Conservation (phyloP, 176 grass and related monocot genomes). For the Musa troglodytarum region DNA sequence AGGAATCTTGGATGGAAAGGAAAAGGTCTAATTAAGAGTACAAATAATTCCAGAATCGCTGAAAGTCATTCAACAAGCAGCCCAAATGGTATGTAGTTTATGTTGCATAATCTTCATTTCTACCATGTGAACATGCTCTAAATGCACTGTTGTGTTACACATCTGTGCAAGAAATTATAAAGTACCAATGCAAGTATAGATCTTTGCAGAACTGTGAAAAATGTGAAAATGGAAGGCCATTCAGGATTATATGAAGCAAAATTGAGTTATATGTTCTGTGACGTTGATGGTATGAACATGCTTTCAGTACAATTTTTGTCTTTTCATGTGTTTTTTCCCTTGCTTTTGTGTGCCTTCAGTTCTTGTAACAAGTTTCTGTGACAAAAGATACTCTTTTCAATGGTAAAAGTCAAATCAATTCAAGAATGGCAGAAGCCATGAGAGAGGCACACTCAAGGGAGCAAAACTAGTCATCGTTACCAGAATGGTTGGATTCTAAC, state of each 20-base stretch:
- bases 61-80: conserved; percentile 27
- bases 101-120: conserved; percentile 5
- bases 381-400: conserved; percentile 74
- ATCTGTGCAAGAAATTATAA: conserved; percentile 24
- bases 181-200: conserved; percentile 39
- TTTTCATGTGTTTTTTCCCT: background rate
- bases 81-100: conserved; percentile 39
- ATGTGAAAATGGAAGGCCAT: conserved; percentile 43
- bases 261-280: conserved; percentile 91
- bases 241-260: conserved; percentile 87
- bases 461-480: conserved; percentile 83
- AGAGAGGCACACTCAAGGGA: conserved; percentile 72
- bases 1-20: conserved; percentile 77
- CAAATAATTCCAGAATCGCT: conserved; percentile 23
- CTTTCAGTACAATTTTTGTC: conserved; percentile 9
- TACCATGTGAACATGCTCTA: conserved; percentile 11
- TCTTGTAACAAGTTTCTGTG: conserved; percentile 16
- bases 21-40: conserved; percentile 42
- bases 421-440: conserved; percentile 62
- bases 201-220: conserved; percentile 49
- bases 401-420: conserved; percentile 70
- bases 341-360: conserved; percentile 13
- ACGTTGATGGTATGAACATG: conserved; percentile 65
- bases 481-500: conserved; percentile 43
- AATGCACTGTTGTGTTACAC: conserved; percentile 11